A percentile compares a stretch with the other conserved stretches of the same genome.
These are phyloP conservation scores for Lathyrus tuberosus DNA, from an alignment of 306 rosid species.

Conservation along the genomic window DNA sequence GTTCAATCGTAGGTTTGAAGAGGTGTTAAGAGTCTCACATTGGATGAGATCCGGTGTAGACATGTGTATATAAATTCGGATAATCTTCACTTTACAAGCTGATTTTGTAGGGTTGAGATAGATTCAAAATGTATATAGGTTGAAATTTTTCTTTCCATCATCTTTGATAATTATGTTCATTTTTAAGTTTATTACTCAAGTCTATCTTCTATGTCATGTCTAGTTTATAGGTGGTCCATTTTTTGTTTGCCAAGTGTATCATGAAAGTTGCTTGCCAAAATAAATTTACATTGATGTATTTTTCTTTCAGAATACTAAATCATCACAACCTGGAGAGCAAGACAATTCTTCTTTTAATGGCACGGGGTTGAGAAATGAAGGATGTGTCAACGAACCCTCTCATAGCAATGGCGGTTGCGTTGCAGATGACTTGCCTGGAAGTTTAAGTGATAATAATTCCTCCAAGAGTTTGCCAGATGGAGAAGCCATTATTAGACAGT, in stretches of 20 bases:
- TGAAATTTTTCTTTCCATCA: neutral
- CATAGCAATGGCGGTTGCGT: slow-evolving; percentile 25
- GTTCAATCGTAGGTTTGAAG: no score
- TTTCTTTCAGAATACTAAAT: slow-evolving; percentile 52
- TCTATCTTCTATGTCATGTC: slow-evolving; percentile 28
- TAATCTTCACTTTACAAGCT: no score
- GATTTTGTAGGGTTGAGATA: no score
- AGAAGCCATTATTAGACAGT: slow-evolving; percentile 58
- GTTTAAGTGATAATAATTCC: slow-evolving; percentile 27
- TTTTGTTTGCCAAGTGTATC: slow-evolving; percentile 7
- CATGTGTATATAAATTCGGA: no score
- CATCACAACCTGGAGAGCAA: slow-evolving; percentile 34
- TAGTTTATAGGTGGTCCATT: slow-evolving; percentile 19
- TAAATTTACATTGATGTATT: neutral
- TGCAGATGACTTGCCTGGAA: neutral
- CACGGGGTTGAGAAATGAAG: slow-evolving; percentile 41
- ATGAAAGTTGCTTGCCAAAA: slow-evolving; percentile 28
- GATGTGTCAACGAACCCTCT: slow-evolving; percentile 23
- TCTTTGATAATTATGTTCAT: neutral
- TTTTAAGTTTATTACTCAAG: neutral
- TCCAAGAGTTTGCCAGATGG: slow-evolving; percentile 32
- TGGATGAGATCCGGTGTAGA: no score
- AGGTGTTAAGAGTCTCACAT: no score
- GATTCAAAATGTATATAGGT: neutral
- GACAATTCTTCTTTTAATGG: slow-evolving; percentile 22